Evolutionary conservation across 768 basidiomycete genomes (phyloP), one percentile per base, ranked within the genome.

Genomic region (Trametes cinnabarina): DNA sequence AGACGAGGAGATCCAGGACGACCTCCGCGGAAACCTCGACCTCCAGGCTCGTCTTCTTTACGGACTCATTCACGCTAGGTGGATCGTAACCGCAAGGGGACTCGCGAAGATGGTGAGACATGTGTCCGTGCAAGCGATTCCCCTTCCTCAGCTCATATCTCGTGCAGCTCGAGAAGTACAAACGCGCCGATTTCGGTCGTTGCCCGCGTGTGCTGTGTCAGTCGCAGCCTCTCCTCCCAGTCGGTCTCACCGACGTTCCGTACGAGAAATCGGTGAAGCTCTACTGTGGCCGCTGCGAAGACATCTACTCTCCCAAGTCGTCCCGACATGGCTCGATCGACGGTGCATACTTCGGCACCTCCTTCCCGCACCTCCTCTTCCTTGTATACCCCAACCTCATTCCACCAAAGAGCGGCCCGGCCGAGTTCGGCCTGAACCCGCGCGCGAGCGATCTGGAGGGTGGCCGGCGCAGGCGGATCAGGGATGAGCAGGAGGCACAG

Each of bases 221-320:
- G 69, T 82, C 84, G 5, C 97, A 98, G 70, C 88, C 94, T 15
- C 90, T 99, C 62, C 90, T 98, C 30, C 97, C 97, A 15, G 92
- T 98, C 62, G 97, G 97, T 17, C 86, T 98, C 26, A 94, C 92
- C 60, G 97, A 99, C 73, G 81, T 94, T n/a, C 91, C 97, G 0
- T 98, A 97, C 73, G 92, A 97, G 71, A 99, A 98, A 76, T 94
- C 94, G 28, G 96, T 98, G 71, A 99, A 99, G 72, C 88, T 99
- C 48, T 98, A 94, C 75, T 99, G 97, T 71, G 95, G 94, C 2
- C 88, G 94, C 35, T 99, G 97, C 74, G 96, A 99, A 74, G 97
- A 99, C 74, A 87, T 99, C 65, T 99, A 98, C 74, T 93, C 91
- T 0, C 97, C 97, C 35, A 99, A 99, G 72, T 94, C 92, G 1